Evolutionary conservation across 2,329 filamentous ascomycete genomes (phyloP), one percentile per base, ranked within the genome.

Genomic region (Parastagonospora avenae): DNA sequence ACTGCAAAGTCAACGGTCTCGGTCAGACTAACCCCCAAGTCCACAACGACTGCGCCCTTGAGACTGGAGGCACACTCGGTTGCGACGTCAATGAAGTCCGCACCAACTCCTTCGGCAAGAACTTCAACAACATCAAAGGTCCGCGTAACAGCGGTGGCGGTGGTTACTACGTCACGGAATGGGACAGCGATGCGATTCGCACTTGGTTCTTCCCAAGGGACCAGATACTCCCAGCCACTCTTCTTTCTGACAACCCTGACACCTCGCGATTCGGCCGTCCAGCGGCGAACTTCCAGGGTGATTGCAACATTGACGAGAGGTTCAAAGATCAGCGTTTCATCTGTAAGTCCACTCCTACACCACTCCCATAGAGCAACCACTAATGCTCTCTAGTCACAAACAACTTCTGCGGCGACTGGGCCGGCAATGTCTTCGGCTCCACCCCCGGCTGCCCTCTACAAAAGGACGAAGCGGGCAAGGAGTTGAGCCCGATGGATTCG

Each of bases 351-450:
- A n/a, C 30, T 4, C 9, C n/a, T 32, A 32, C 30, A 11, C 30
- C 9, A 10, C 30, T 32, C 9, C 2, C 30, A 32, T 32, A 31
- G n/a, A n/a, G n/a, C 29, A 31, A 31, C n/a, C 7, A 8, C 30
- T 32, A 10, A 32, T 32, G 7, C 4, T 2, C 3, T 10, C n/a
- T 32, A 32, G 30, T 93, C 74, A 85, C 92, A 74, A 93, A 86
- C 2, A 89, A 87, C n/a, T 90, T 95, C 71, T 96, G 92, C 74
- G 92, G 92, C 16, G 84, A 88, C 67, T 96, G 91, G 91, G 91
- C 90, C 4, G 91, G 90, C 19, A 71, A 78, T 32, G 84, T 86
- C 29, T 95, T 88, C 85, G 64, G 19, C 19, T 24, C 66, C 46
- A 62, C 72, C 29, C 80, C 85, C 55, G 79, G 80, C 42, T 91